These are phyloP conservation scores for Vinca minor DNA, from an alignment of 257 asterid species.

Conservation along the genomic window DNA sequence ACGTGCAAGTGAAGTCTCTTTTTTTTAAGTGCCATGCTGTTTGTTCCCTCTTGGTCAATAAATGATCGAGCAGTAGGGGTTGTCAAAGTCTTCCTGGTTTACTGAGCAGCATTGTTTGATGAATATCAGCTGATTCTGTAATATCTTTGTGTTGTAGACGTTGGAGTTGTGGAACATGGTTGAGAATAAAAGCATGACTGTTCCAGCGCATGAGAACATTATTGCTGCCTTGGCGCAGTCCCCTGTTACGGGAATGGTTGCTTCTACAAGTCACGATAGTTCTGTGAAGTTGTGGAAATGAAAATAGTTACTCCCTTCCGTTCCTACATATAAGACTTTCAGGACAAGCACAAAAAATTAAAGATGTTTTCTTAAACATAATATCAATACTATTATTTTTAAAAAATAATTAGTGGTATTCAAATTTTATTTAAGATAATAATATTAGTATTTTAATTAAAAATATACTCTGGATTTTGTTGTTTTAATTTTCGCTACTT, in stretches of 20 bases:
- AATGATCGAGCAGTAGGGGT: not conserved
- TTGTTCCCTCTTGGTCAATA: not conserved
- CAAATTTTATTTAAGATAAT: too few species aligned
- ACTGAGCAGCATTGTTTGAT: not conserved
- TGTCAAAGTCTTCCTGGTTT: not conserved
- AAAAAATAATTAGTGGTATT: too few species aligned
- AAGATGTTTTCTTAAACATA: too few species aligned
- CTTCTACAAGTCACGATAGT: conserved; percentile 92
- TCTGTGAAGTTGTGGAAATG: conserved; percentile 90
- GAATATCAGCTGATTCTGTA: not conserved
- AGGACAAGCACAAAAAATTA: too few species aligned
- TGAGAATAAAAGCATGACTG: conserved; percentile 81
- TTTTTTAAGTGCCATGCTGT: not conserved
- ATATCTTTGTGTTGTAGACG: conserved; percentile 63
- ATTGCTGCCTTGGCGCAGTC: conserved; percentile 83
- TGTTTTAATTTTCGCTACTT: too few species aligned
- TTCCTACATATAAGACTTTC: too few species aligned
- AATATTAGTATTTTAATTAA: too few species aligned
- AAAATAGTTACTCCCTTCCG: conserved; percentile 7
- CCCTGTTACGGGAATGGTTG: conserved; percentile 76
- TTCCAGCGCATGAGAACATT: conserved; percentile 71
- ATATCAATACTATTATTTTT: too few species aligned
- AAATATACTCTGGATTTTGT: too few species aligned
- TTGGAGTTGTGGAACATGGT: conserved; percentile 91
- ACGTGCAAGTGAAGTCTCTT: not conserved